Evolutionary conservation across 176 grass and related monocot species (phyloP).

Genomic region (Carex parvula): DNA sequence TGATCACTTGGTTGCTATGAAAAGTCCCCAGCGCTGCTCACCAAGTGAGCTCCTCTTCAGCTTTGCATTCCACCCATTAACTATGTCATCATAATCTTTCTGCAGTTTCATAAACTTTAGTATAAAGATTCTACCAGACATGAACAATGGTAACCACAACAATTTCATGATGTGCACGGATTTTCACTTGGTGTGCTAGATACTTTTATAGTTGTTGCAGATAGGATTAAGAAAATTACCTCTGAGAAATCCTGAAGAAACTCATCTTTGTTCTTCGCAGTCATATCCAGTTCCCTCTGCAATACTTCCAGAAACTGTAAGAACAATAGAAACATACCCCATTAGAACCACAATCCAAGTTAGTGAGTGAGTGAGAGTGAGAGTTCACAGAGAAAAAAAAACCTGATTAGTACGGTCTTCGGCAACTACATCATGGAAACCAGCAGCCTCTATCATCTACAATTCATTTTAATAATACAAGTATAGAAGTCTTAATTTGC

Average conservation of each 20-base stretch:
- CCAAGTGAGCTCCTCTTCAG: constrained; percentile 73
- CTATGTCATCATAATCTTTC: constrained; percentile 83
- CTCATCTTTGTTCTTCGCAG: constrained; percentile 69
- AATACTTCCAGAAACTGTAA: constrained; percentile 70
- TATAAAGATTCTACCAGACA: constrained; percentile 6
- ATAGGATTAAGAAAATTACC: constrained; percentile 35
- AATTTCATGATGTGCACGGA: not conserved
- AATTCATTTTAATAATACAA: constrained; percentile 5
- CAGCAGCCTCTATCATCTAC: constrained; percentile 74
- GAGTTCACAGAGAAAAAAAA: not conserved
- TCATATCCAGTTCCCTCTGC: constrained; percentile 56
- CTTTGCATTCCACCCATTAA: constrained; percentile 93
- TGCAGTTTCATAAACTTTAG: constrained; percentile 25
- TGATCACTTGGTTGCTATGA: constrained; percentile 72
- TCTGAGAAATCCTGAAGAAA: constrained; percentile 80
- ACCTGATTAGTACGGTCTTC: constrained; percentile 96
- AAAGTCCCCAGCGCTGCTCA: constrained; percentile 93
- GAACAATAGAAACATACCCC: not conserved
- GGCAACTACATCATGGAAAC: constrained; percentile 63
- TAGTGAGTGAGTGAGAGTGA: not conserved
- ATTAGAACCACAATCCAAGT: constrained; percentile 2
- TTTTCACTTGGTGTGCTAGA: not conserved
- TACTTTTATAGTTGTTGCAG: not conserved
- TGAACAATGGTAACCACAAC: not conserved
- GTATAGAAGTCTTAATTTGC: not conserved